Base-by-base conservation (phyloP, 495 filamentous ascomycete genomes). In the Clohesyomyces aquaticus region DNA sequence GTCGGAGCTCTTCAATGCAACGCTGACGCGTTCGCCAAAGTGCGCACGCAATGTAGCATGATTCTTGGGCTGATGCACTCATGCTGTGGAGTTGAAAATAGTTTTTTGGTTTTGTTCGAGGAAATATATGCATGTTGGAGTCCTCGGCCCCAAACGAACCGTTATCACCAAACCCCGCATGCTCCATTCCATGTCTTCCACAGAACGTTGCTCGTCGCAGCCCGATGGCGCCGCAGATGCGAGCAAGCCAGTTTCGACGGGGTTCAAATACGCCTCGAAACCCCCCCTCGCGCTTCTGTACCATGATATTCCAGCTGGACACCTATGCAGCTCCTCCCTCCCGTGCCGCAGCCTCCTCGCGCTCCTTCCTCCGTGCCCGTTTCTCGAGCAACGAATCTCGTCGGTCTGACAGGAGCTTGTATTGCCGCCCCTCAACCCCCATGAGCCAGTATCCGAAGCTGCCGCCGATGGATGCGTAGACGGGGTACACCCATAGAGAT, bases 361-460 rank as follows among this genome's bases (percentile, higher is more conserved):
- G 46, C 55, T 64, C 48, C 57, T 59, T 60, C 48, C 59, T 67
- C 47, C 68, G 59, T 27, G 61, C 67, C 55, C 67, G 53, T 85
- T 97, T 98, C 78, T 96, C 95, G 21, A 98, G 78, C 68, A 98
- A 82, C 35, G 78, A 73, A 67, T 87, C 82, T 74, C 88, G 87
- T 70, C 91, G 87, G 74, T 91, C 87, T 65, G 82, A 79, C 45
- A 98, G 80, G 55, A 91, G 81, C 59, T 82, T 82, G 51, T 85
- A 80, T 78, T 97, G 93, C 62, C 86, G 80, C 70, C 86, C 73
- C 74, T 95, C 89, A 42, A 97, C 89, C 56, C 89, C 89, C 79
- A 88, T 84, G 67, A 98, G 77, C 91, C 93, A 98, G 82, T 97
- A 98, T 56, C 94, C 94, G 76, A 98, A 96, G 77, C 87, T 89